A percentile compares a stretch with the other conserved stretches of the same genome.
phyloP scores from a whole-genome alignment of 1,284 basidiomycete species.

The Rhizopogon hawkerae region DNA sequence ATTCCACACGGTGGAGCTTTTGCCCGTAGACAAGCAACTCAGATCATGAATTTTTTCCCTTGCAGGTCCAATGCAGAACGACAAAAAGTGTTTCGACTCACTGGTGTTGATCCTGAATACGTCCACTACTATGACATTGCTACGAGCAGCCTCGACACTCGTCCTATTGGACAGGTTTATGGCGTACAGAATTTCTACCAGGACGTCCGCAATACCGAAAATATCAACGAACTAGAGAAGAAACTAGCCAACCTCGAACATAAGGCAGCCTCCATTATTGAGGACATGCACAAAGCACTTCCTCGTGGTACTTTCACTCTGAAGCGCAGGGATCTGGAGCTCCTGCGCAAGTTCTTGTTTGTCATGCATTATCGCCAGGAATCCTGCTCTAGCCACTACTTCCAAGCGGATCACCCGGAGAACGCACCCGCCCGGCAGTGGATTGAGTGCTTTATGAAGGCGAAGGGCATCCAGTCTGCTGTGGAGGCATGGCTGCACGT shows the following conservation, averaged over 20 bases:
- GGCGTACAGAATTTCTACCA: conserved; percentile 24
- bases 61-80: conserved; percentile 9
- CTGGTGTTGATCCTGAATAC: conserved; percentile 11
- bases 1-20: no score
- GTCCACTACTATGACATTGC: conserved; percentile 22
- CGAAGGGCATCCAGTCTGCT: conserved; percentile 16
- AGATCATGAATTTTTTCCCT: neutral
- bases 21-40: no score
- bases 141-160: conserved; percentile 14
- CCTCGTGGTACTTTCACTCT: conserved; percentile 13
- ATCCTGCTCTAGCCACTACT: conserved; percentile 14
- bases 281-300: conserved; percentile 14
- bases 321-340: conserved; percentile 20
- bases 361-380: conserved; percentile 25
- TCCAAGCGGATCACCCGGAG: conserved; percentile 18
- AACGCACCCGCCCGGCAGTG: conserved; percentile 17
- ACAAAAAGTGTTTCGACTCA: neutral
- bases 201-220: conserved; percentile 12
- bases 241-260: conserved; percentile 23
- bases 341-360: conserved; percentile 27
- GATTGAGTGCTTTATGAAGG: conserved; percentile 19
- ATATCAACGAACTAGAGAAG: conserved; percentile 22
- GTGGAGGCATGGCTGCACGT: conserved; percentile 25
- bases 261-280: conserved; percentile 18
- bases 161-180: conserved; percentile 20